Base-by-base conservation (phyloP, 2,329 filamentous ascomycete species). In the Eutypa lata region DNA sequence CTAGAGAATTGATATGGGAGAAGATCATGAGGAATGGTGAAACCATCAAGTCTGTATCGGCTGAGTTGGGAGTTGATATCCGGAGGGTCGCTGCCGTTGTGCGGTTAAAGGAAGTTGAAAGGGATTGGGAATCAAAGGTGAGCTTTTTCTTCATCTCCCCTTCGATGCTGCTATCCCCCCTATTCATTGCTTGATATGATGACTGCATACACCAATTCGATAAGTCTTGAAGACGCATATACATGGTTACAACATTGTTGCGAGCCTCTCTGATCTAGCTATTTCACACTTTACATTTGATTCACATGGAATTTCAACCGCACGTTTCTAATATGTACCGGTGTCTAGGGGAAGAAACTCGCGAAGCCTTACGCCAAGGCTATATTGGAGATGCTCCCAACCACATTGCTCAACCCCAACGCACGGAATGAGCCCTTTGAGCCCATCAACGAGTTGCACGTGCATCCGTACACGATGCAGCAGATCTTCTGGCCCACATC, bases 221-320 rank as follows among this genome's bases (percentile, higher is more conserved):
- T 97, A 96, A 97, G 93, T 97, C 93, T 96, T 95, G 81, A 97
- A 96, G 92, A 97, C 92, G 86, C 91, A 86, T 73, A 77, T 71
- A 85, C 79, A 86, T 94, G 90, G 90, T 97, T 93, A 93, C 79
- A 88, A 82, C 40, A 77, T 77, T 83, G 83, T 86, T 87, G 79
- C 82, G 80, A 84, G 79, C 83, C 83, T 87, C 83, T 87, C 87
- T 90, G 87, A 90, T 65, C 54, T 57, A 54, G 60, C 44, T 48
- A 42, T 50, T 35, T 40, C 53, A 56, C 48, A 21, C 44, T 47
- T 44, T 21, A 53, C 52, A 37, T 13, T 6, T 45, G 11, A 18
- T 19, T 43, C 13, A 7, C 50, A 35, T 18, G 31, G 46, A 47
- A 53, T 59, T 48, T 26, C 53, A 53, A 52, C 52, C 56, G 53